Base-by-base conservation (phyloP, 2,329 filamentous ascomycete genomes). In the Helminthosporium solani region DNA sequence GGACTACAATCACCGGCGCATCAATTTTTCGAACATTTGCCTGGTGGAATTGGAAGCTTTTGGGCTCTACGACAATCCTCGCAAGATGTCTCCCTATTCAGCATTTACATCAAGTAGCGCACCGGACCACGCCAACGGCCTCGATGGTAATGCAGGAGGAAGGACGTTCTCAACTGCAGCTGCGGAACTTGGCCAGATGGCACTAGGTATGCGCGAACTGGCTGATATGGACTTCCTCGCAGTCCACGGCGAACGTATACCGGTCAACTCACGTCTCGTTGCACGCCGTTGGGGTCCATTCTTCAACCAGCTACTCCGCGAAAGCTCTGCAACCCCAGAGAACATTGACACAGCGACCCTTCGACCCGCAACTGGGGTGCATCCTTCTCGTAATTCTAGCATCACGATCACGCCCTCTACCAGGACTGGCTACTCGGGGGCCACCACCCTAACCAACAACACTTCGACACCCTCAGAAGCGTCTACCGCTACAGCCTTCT, bases 21-120 rank as follows among this genome's bases (percentile, higher is more conserved):
- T 99, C 71, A 99, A 99, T 70, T 99, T 97, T 67, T 88, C 88
- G 8, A 95, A 99, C 64, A 84, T 97, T 21, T 97, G 94, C 69
- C 87, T 97, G 79, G 92, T 99, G 7, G 94, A 99, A 70, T 78
- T 99, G 9, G 94, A 99, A 67, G 91, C 94, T 0, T 99, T 97
- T 74, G 94, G 94, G 1, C 84, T 99, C 34, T 97, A 96, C 68
- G 92, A 97, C 66, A 99, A 97, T 67, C 91, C 94, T 9, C 83
- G 91, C 53, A 87, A 86, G 66, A 83, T 79, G 1, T 77, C 82
- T 3, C 88, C 92, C 1, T 84, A 89, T 58, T 95, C 90, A 1
- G 87, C 85, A 8, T 96, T 94, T 67, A 78, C 86, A 45, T 96
- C 91, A 1, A 85, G 89, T 19, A 96, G 90, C 71, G 86, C 79